These are phyloP conservation scores for Holtermannia corniformis DNA, from an alignment of 768 basidiomycete species.

Conservation along the genomic window DNA sequence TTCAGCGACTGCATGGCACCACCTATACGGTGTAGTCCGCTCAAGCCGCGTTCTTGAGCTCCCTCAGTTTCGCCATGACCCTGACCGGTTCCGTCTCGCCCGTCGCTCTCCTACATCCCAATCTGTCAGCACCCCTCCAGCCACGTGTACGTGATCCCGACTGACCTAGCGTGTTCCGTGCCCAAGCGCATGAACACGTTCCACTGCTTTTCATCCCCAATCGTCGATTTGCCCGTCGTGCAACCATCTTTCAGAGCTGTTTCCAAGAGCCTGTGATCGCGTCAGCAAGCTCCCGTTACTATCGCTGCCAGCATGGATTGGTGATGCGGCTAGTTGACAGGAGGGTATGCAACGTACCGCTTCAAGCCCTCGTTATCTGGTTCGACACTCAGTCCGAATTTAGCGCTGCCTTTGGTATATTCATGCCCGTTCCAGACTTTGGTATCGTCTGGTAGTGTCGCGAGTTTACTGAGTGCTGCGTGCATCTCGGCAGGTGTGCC, in stretches of 20 bases:
- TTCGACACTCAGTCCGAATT: slow-evolving; percentile 51
- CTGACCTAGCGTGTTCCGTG: slow-evolving; percentile 56
- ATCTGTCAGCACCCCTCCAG: neutral
- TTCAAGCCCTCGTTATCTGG: slow-evolving; percentile 52
- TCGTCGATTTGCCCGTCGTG: slow-evolving; percentile 75
- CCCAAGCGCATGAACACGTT: slow-evolving; percentile 87
- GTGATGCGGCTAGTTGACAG: neutral
- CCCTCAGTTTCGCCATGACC: slow-evolving; percentile 66
- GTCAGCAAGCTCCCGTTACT: neutral
- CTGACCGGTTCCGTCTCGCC: slow-evolving; percentile 48
- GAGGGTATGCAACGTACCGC: slow-evolving; percentile 32
- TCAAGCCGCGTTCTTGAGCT: slow-evolving; percentile 60
- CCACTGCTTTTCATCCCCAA: slow-evolving; percentile 87
- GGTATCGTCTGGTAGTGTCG: slow-evolving; percentile 65
- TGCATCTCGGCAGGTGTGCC: slow-evolving; percentile 55
- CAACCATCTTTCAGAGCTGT: slow-evolving; percentile 53
- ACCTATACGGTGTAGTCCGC: too few relatives aligned
- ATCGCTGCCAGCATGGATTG: neutral
- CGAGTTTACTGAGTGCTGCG: slow-evolving; percentile 59
- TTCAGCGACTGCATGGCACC: too few relatives aligned
- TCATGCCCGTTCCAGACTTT: slow-evolving; percentile 84
- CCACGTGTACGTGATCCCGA: slow-evolving; percentile 10
- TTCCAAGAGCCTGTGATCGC: slow-evolving; percentile 45
- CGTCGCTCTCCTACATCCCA: slow-evolving; percentile 48
- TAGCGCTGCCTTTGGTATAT: slow-evolving; percentile 66